Base-by-base conservation (phyloP, 169 alveolate species). In the Cryptosporidium sp. region DNA sequence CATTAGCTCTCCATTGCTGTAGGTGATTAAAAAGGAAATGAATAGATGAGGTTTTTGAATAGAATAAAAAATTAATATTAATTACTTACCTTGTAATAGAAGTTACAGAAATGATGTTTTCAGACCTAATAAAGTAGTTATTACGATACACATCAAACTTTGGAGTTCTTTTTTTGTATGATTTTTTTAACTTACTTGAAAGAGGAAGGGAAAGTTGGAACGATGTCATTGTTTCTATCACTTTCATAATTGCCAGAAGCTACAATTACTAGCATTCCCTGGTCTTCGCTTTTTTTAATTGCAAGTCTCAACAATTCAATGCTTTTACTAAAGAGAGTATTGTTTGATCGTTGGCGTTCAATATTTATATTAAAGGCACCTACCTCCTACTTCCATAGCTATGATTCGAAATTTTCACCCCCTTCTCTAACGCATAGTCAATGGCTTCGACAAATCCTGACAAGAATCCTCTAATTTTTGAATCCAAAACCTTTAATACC, bases 331-430 rank as follows among this genome's bases (percentile, higher is more conserved):
- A 26, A 7, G 45, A 26, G 0, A 55, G 58, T 73, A 9, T 23
- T 84, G 80, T 1, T 84, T 51, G 23, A 61, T 73, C 21, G 73
- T 50, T 16, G 52, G 3, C 18, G 91, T 48, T 2, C 23, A 14
- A 2, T 48, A 48, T 85, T 45, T 5, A 50, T 14, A 45, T 14
- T 48, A 48, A 48, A 3, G 7, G 31, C 16, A 84, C 91, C 21
- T 71, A 91, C 58, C 92, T 92, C 26, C 94, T 71, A 21, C 94
- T 93, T 45, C 95, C 95, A 73, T 93, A 93, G 85, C 93, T 87
- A 70, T 93, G 92, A 74, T 92, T 93, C 8, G 95, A 93, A 48
- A 93, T 69, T 74, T 50, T 87, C 31, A 87, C 93, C 10, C 95
- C 94, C 29, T 91, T 92, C 37, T 92, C 94, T 23, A 93, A 51